Evolutionary conservation across 106 monocot genomes (phyloP).

Genomic region (Acorus gramineus): DNA sequence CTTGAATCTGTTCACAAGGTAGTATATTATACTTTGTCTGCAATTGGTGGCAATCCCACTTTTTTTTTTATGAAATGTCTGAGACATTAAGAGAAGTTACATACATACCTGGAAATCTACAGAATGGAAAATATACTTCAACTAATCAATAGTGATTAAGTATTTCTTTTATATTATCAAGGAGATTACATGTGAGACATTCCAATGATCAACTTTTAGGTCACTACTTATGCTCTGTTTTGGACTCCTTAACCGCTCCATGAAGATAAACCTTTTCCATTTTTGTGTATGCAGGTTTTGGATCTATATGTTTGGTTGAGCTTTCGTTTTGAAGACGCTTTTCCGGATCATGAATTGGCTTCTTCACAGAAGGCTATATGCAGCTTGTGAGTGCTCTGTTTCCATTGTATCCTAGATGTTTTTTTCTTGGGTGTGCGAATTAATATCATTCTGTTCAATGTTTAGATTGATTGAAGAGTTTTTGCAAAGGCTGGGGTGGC

Average conservation of each 20-base stretch:
- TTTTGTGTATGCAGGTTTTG: slow-evolving; percentile 34
- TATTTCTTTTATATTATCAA: no score
- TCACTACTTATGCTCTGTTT: no score
- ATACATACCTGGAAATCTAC: no score
- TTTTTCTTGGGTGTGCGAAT: neutral
- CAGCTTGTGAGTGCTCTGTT: slow-evolving; percentile 52
- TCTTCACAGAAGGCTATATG: slow-evolving; percentile 87
- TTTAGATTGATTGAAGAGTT: slow-evolving; percentile 88
- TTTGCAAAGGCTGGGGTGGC: slow-evolving; percentile 67
- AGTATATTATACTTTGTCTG: neutral
- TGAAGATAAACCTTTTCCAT: no score
- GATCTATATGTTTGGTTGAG: slow-evolving; percentile 96
- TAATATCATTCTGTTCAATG: neutral
- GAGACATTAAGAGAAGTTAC: neutral
- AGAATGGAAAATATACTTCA: no score
- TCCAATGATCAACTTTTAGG: no score
- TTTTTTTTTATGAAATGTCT: neutral
- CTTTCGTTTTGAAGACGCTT: slow-evolving; percentile 72
- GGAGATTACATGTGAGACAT: no score
- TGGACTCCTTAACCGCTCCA: no score
- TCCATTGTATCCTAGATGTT: neutral
- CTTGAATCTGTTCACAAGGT: slow-evolving; percentile 98
- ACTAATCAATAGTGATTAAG: no score
- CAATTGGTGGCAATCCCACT: neutral
- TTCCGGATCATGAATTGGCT: slow-evolving; percentile 75